phyloP scores from a whole-genome alignment of 2,329 filamentous ascomycete species.

The Scopulariopsis brevicaulis region DNA sequence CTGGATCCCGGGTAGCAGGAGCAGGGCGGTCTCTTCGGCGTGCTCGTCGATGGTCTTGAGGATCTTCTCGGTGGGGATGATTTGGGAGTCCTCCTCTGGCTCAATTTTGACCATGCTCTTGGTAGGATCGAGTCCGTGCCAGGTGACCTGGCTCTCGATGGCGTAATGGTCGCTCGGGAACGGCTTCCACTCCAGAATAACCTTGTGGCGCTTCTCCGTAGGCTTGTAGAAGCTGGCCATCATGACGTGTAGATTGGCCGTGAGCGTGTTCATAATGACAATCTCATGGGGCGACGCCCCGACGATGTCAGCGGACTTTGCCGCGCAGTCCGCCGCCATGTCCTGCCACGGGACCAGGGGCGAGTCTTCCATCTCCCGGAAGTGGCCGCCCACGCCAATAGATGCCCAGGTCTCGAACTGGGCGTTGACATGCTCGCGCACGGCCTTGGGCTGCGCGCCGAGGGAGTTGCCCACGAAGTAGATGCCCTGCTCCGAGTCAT shows the following conservation, averaged over 20 bases:
- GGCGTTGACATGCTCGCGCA: conserved; percentile 47
- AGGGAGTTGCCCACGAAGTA: conserved; percentile 90
- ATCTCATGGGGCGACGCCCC: conserved; percentile 60
- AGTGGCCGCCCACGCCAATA: conserved; percentile 73
- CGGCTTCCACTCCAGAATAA: conserved; percentile 71
- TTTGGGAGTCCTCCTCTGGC: conserved; percentile 34
- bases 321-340: conserved; percentile 55
- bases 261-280: conserved; percentile 74
- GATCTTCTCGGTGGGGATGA: conserved; percentile 60
- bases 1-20: conserved; percentile 79
- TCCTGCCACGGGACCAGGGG: conserved; percentile 60
- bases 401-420: conserved; percentile 71
- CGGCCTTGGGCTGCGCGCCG: conserved; percentile 61
- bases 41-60: conserved; percentile 64
- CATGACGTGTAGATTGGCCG: conserved; percentile 64
- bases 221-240: conserved; percentile 75
- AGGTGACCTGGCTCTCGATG: conserved; percentile 62
- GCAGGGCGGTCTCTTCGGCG: conserved; percentile 58
- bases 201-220: conserved; percentile 49
- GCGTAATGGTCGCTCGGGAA: conserved; percentile 83
- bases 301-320: conserved; percentile 56
- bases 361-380: conserved; percentile 54
- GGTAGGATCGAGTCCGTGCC: conserved; percentile 52
- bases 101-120: conserved; percentile 60
- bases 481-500: conserved; percentile 27